Evolutionary conservation across 2,329 filamentous ascomycete species (phyloP).

Genomic region (Fusarium annulatum): DNA sequence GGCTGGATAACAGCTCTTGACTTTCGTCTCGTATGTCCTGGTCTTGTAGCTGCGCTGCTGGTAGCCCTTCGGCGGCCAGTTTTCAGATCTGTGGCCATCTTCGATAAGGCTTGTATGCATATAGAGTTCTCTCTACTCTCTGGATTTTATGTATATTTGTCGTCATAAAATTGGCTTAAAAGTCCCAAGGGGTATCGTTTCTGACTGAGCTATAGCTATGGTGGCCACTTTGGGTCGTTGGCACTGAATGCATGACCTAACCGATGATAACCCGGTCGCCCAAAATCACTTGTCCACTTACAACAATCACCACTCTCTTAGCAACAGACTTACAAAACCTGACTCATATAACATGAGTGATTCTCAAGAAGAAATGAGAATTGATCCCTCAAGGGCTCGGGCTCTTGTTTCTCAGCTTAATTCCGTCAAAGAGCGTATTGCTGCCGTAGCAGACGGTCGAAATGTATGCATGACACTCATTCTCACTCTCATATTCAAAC

Average conservation of each 20-base stretch:
- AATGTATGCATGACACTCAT: conserved; percentile 57
- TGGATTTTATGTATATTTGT: neutral
- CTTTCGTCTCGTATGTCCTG: conserved; percentile 56
- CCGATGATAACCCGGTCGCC: conserved; percentile 51
- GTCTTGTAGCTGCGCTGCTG: conserved; percentile 56
- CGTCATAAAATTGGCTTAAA: conserved; percentile 3
- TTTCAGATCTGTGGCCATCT: conserved; percentile 49
- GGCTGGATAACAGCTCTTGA: conserved; percentile 55
- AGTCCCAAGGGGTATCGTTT: conserved; percentile 17
- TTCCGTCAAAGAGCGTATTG: conserved; percentile 68
- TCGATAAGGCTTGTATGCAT: neutral
- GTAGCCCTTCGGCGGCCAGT: conserved; percentile 58
- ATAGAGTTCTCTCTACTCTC: neutral
- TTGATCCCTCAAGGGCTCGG: conserved; percentile 70
- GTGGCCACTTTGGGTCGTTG: conserved; percentile 24
- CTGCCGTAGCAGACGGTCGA: conserved; percentile 63
- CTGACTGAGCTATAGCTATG: conserved; percentile 3
- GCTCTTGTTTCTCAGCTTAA: conserved; percentile 71
- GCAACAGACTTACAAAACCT: neutral
- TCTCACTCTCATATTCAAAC: neutral
- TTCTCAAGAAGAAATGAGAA: conserved; percentile 64
- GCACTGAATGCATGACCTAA: conserved; percentile 16
- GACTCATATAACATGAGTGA: conserved; percentile 54
- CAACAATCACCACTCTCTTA: conserved; percentile 27
- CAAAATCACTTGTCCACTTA: conserved; percentile 39